Percentiles rank a stretch among this genome's conserved stretches.
Conservation (phyloP, 805 yeast species). For the Starmerella stigmatis region DNA sequence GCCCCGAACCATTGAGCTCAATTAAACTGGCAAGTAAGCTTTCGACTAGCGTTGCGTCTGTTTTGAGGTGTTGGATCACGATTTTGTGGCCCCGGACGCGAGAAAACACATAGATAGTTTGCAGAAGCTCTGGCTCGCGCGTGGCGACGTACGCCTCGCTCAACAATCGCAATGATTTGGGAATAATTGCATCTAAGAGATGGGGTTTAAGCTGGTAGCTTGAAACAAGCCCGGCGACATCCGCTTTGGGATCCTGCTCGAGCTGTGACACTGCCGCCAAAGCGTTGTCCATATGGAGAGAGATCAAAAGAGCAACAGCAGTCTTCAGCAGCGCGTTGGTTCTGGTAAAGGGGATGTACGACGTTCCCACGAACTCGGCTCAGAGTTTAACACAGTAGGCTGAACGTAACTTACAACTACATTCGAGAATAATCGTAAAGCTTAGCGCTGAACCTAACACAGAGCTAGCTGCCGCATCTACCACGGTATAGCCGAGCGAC, state of each 20-base stretch:
- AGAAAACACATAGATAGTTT: constrained; percentile 40
- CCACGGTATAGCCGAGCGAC: too few relatives aligned
- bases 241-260: not conserved
- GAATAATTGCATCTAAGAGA: constrained; percentile 16
- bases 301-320: not conserved
- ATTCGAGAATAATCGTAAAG: too few relatives aligned
- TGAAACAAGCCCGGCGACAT: not conserved
- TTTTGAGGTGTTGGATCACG: constrained; percentile 47
- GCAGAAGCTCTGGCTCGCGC: not conserved
- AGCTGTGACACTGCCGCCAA: not conserved
- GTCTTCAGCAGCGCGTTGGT: not conserved
- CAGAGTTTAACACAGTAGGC: too few relatives aligned
- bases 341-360: not conserved
- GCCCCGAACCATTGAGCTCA: not conserved
- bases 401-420: too few relatives aligned
- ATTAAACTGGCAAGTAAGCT: constrained; percentile 29
- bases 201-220: constrained; percentile 12
- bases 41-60: constrained; percentile 45
- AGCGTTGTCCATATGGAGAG: not conserved
- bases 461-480: too few relatives aligned
- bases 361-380: not conserved
- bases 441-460: too few relatives aligned
- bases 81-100: constrained; percentile 59
- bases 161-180: constrained; percentile 4
- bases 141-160: not conserved